phyloP scores from a whole-genome alignment of 805 yeast genomes.

The Lachancea meyersii region DNA sequence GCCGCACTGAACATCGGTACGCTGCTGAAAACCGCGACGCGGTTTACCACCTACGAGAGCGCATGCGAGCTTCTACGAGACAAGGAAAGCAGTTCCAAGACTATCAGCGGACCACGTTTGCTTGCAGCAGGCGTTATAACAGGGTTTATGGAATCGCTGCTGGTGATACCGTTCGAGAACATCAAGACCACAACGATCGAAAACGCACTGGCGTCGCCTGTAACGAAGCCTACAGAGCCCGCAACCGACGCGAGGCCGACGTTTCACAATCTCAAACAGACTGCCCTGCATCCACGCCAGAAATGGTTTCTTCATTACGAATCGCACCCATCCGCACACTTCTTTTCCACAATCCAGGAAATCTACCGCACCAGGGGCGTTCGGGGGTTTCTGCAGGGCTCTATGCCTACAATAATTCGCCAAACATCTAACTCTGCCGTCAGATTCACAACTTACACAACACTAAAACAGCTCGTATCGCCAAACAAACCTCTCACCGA shows the following conservation, averaged over 20 bases:
- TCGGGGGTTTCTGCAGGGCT: constrained; percentile 75
- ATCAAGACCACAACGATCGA: constrained; percentile 77
- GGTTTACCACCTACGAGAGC: constrained; percentile 71
- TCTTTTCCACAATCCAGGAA: constrained; percentile 50
- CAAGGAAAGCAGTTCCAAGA: constrained; percentile 45
- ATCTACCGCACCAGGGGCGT: constrained; percentile 69
- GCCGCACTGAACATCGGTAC: constrained; percentile 72
- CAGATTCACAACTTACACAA: constrained; percentile 76
- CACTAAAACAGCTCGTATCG: constrained; percentile 62
- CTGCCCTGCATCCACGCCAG: constrained; percentile 29
- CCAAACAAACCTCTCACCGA: constrained; percentile 36
- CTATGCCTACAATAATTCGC: constrained; percentile 72
- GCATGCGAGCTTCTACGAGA: constrained; percentile 51
- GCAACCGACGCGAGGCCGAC: constrained; percentile 19
- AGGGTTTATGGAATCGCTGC: constrained; percentile 73
- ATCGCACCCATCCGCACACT: constrained; percentile 47
- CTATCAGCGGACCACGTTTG: constrained; percentile 69
- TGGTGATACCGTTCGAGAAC: constrained; percentile 88
- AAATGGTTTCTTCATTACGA: constrained; percentile 36
- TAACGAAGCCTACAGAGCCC: constrained; percentile 7
- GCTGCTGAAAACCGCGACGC: constrained; percentile 61
- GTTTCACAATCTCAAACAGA: constrained; percentile 25
- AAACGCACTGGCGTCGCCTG: constrained; percentile 40
- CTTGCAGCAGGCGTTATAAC: constrained; percentile 81
- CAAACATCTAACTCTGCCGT: constrained; percentile 76